A percentile compares a stretch with the other conserved stretches of the same genome.
phyloP scores from a whole-genome alignment of 2,329 filamentous ascomycete genomes.

The Aspergillus puulaauensis region DNA sequence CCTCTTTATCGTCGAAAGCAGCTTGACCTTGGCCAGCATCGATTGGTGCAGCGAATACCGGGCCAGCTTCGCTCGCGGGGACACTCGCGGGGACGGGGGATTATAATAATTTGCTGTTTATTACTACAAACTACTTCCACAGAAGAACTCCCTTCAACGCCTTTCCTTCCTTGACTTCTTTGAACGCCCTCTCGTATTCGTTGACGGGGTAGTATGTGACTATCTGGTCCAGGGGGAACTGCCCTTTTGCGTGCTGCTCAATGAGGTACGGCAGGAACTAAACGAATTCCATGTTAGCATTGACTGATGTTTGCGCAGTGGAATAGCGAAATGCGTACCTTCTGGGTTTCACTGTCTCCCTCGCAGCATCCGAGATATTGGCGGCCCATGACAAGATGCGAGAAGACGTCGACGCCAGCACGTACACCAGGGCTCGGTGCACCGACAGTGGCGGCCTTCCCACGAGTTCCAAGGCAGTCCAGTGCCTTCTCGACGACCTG shows the following conservation, averaged over 20 bases:
- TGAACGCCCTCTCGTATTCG: constrained; percentile 23
- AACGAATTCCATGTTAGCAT: not conserved
- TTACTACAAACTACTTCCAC: constrained; percentile 15
- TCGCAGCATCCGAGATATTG: constrained; percentile 23
- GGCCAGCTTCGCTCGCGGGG: too few relatives aligned
- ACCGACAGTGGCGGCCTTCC: constrained; percentile 20
- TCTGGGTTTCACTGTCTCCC: constrained; percentile 18
- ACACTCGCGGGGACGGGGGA: too few relatives aligned
- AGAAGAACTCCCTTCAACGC: constrained; percentile 30
- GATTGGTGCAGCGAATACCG: too few relatives aligned
- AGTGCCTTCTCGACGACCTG: constrained; percentile 20
- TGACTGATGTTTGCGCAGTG: not conserved
- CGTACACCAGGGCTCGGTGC: constrained; percentile 15
- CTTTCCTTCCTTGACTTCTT: constrained; percentile 27
- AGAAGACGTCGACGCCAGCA: constrained; percentile 17
- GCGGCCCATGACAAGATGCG: constrained; percentile 18
- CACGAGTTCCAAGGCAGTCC: constrained; percentile 18
- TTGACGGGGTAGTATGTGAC: constrained; percentile 44
- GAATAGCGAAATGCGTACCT: constrained; percentile 12
- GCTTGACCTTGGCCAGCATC: too few relatives aligned
- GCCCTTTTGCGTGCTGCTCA: constrained; percentile 48
- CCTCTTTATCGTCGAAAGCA: too few relatives aligned
- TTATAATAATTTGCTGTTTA: too few relatives aligned
- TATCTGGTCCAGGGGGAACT: constrained; percentile 50
- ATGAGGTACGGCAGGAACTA: constrained; percentile 47